Evolutionary conservation across 2,329 filamentous ascomycete species (phyloP).

Genomic region (Sarocladium strictum): DNA sequence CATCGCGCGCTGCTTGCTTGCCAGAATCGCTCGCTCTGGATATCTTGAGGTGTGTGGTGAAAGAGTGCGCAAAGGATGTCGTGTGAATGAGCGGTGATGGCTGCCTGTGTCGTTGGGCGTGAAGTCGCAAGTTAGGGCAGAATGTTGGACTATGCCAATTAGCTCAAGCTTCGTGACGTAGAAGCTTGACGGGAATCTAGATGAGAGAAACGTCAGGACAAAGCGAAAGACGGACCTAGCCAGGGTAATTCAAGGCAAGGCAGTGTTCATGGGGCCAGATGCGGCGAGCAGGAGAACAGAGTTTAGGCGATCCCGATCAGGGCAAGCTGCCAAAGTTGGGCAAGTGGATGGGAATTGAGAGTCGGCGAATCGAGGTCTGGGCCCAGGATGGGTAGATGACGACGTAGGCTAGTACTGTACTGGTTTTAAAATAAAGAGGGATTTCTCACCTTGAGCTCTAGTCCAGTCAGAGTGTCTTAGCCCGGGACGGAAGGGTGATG

Average conservation of each 20-base stretch:
- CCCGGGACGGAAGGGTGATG: not conserved
- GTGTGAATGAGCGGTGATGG: not conserved
- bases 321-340: slow-evolving; percentile 6
- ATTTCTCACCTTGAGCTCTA: not conserved
- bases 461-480: not conserved
- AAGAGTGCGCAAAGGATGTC: too few relatives aligned
- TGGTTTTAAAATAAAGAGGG: not conserved
- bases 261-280: not conserved
- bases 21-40: not conserved
- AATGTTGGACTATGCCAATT: not conserved
- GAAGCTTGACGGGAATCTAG: not conserved
- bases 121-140: not conserved
- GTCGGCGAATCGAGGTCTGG: not conserved
- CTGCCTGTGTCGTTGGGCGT: not conserved
- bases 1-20: not conserved
- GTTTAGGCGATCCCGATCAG: slow-evolving; percentile 7
- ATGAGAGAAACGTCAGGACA: not conserved
- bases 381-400: not conserved
- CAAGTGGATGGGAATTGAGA: slow-evolving; percentile 1
- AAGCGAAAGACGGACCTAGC: too few relatives aligned
- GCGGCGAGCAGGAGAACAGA: not conserved
- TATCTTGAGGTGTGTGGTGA: too few relatives aligned
- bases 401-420: not conserved
- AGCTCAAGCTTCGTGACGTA: not conserved
- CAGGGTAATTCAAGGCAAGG: too few relatives aligned